phyloP scores from a whole-genome alignment of 1,284 basidiomycete genomes.

The Microbotryomycetes sp. region DNA sequence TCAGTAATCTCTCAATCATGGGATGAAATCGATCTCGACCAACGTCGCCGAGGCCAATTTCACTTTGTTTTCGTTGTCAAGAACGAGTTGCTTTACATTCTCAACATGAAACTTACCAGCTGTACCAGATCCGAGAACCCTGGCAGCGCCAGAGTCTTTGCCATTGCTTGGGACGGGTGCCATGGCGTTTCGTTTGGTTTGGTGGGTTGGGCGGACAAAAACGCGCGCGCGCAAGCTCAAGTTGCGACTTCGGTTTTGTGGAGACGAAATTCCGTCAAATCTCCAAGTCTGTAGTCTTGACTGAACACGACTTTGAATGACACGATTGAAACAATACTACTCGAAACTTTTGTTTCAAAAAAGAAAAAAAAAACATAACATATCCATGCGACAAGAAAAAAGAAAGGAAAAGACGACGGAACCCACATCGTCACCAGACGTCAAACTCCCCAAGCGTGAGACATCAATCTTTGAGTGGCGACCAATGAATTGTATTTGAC shows the following conservation, averaged over 20 bases:
- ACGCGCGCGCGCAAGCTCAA: not conserved
- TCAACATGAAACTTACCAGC: slow-evolving; percentile 56
- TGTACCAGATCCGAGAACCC: slow-evolving; percentile 84
- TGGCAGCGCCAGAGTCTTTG: slow-evolving; percentile 83
- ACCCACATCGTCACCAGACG: not conserved
- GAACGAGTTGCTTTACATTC: not conserved
- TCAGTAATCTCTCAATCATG: not conserved
- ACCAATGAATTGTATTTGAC: slow-evolving; percentile 86
- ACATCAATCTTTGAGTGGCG: slow-evolving; percentile 51
- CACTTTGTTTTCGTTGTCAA: not conserved
- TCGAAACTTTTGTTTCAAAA: too few relatives aligned
- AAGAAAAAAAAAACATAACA: not conserved
- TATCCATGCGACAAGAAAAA: not conserved
- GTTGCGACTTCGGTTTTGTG: not conserved
- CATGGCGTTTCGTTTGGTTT: too few relatives aligned
- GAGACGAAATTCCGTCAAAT: too few relatives aligned
- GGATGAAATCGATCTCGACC: not conserved
- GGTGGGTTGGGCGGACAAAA: too few relatives aligned
- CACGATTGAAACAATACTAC: too few relatives aligned
- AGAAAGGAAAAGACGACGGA: not conserved
- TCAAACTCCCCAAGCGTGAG: slow-evolving; percentile 34
- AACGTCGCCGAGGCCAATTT: not conserved
- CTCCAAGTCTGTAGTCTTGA: too few relatives aligned
- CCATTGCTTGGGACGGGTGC: slow-evolving; percentile 55
- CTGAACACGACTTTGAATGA: too few relatives aligned